phyloP scores from a whole-genome alignment of 768 basidiomycete genomes.

The Scleroderma bovista region DNA sequence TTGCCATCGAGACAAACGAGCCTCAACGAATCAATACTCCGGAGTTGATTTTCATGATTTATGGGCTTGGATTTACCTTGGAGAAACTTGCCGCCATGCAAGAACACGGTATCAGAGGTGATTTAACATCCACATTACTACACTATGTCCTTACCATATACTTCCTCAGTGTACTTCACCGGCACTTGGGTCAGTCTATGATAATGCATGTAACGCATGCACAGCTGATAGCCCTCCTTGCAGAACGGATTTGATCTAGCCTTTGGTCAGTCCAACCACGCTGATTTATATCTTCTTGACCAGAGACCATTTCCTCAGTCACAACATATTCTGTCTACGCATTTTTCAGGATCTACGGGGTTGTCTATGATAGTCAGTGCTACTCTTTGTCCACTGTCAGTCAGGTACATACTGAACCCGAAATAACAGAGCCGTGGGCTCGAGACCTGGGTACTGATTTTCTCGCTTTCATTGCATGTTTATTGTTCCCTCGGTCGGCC shows the following conservation, averaged over 20 bases:
- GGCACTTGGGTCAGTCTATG: slow-evolving; percentile 66
- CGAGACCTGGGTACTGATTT: slow-evolving; percentile 70
- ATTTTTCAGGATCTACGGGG: slow-evolving; percentile 70
- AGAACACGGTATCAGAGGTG: slow-evolving; percentile 89
- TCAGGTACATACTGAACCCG: neutral
- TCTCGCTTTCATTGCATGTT: slow-evolving; percentile 81
- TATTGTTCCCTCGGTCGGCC: slow-evolving; percentile 79
- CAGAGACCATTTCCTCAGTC: slow-evolving; percentile 37
- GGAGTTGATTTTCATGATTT: slow-evolving; percentile 76
- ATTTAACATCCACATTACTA: neutral
- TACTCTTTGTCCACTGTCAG: neutral
- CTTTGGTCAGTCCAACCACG: slow-evolving; percentile 50
- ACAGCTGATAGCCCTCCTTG: slow-evolving; percentile 7
- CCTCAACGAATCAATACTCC: slow-evolving; percentile 53
- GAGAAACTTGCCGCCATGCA: slow-evolving; percentile 95
- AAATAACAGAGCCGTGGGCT: slow-evolving; percentile 54
- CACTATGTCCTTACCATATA: slow-evolving; percentile 3
- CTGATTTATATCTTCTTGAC: neutral
- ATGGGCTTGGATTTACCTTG: slow-evolving; percentile 76
- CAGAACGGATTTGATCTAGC: slow-evolving; percentile 93
- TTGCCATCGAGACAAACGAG: slow-evolving; percentile 73
- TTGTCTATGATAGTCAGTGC: slow-evolving; percentile 53
- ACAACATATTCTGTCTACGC: slow-evolving; percentile 76
- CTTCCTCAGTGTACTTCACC: slow-evolving; percentile 64
- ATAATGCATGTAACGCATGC: slow-evolving; percentile 11